Base-by-base conservation (phyloP, 1,284 basidiomycete genomes). In the Dichomitus squalens region DNA sequence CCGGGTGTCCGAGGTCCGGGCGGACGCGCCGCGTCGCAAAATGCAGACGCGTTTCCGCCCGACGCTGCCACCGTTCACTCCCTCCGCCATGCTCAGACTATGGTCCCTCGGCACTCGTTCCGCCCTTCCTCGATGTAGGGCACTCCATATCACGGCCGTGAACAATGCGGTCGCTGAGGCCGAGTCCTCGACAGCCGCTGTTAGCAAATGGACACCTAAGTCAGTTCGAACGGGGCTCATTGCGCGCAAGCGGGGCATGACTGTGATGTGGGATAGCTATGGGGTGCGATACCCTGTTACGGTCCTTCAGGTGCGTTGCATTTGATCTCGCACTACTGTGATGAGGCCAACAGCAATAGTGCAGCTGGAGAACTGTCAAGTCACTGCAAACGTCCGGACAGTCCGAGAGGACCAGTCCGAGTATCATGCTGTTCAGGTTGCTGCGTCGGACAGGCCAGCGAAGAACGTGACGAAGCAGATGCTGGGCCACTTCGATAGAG, bases 231-330 rank as follows among this genome's bases (percentile, higher is more conserved):
- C 95, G 0, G 97, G 97, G n/a, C 80, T 98, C 59, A 90, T 99
- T 70, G 96, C 95, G 21, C 84, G 90, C 58, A 99, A 99, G 79
- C 86, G 93, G 49, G 97, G 97, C 44, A 99, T 99, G 96, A 92
- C 93, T 6, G 85, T 87, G 12, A 79, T 98, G 69, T 99, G 95
- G 92, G 92, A 96, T 70, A 85, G 92, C 69, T 88, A 93, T 59
- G 97, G 97, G 34, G 85, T 86, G 40, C 80, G 92, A 55, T 81
- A 91, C 65, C 96, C 97, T 1, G 94, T 97, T 14, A 99, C 97
- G 0, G 88, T 99, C 35, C 84, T 99, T 31, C 95, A 98, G 81
- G 95, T 95, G 63, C 69, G 84, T 72, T 49, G 51, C 18, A 3
- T 31, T 9, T 12, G 11, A 7, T 31, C 1, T 3, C 29, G 14